A percentile compares a stretch with the other conserved stretches of the same genome.
Conservation (phyloP, 306 rosid genomes). For the Pyrus communis region DNA sequence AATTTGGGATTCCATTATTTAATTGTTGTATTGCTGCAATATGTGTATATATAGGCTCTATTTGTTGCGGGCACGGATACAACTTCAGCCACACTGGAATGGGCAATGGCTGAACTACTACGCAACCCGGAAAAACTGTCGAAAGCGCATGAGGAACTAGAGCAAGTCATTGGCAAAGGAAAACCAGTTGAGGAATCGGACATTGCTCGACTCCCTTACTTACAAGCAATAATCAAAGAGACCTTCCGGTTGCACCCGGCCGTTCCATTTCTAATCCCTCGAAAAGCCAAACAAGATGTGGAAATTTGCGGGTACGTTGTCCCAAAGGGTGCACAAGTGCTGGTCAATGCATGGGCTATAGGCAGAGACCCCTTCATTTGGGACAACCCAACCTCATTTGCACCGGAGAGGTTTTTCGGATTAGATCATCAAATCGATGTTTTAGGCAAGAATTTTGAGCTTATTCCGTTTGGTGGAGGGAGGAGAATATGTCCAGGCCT, state of each 20-base stretch:
- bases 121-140: not conserved
- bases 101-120: not conserved
- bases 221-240: constrained; percentile 11
- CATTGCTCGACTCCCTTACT: not conserved
- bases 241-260: not conserved
- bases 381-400: constrained; percentile 7
- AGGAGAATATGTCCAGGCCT: constrained; percentile 38
- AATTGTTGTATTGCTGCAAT: too few relatives aligned
- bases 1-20: not conserved
- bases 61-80: constrained; percentile 17
- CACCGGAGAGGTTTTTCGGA: constrained; percentile 18
- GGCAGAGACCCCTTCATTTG: constrained; percentile 14
- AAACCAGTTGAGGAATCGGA: not conserved
- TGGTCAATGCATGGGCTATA: constrained; percentile 18
- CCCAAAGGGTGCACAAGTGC: constrained; percentile 19
- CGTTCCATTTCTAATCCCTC: constrained; percentile 3
- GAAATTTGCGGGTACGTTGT: constrained; percentile 2
- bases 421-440: not conserved
- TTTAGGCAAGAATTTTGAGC: constrained; percentile 25
- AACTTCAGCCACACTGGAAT: constrained; percentile 5
- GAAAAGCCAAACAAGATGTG: constrained; percentile 5
- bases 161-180: constrained; percentile 1
- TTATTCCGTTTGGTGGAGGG: constrained; percentile 35
- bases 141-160: not conserved
- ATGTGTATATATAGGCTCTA: not conserved